phyloP scores from a whole-genome alignment of 306 rosid genomes.

The Cicer judaicum region DNA sequence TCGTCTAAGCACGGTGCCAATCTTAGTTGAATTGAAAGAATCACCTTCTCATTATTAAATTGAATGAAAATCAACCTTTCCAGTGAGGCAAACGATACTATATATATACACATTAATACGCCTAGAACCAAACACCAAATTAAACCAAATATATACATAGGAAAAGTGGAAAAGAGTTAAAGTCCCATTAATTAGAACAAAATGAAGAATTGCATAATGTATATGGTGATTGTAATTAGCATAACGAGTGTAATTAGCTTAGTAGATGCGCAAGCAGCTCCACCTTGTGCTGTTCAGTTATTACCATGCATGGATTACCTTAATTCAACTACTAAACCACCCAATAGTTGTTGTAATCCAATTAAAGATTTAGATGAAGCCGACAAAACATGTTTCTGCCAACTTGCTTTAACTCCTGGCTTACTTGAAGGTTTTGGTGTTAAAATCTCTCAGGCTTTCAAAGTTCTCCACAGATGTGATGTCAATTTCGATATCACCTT shows the following conservation, averaged over 20 bases:
- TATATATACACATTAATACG: neutral
- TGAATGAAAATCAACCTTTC: neutral
- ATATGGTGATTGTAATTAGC: neutral
- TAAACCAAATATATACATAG: neutral
- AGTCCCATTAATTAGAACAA: neutral
- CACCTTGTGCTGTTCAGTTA: neutral
- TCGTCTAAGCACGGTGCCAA: neutral
- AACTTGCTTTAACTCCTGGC: conserved; percentile 44
- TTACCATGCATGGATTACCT: conserved; percentile 43
- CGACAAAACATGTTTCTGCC: conserved; percentile 64
- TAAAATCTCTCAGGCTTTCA: conserved; percentile 42
- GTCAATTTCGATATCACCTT: neutral
- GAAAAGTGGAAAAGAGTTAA: neutral
- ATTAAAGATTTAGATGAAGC: conserved; percentile 44
- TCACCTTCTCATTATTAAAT: neutral
- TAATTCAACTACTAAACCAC: conserved; percentile 50
- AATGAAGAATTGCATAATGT: neutral
- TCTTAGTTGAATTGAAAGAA: conserved; percentile 1
- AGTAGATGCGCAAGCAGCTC: conserved; percentile 8
- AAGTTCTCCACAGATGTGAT: conserved; percentile 55
- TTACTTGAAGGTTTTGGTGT: conserved; percentile 32
- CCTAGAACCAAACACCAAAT: neutral
- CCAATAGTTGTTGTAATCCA: conserved; percentile 59
- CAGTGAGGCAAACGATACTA: conserved; percentile 7
- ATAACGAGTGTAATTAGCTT: neutral